phyloP scores from a whole-genome alignment of 2,329 filamentous ascomycete species.

The Pseudogymnoascus sp. region DNA sequence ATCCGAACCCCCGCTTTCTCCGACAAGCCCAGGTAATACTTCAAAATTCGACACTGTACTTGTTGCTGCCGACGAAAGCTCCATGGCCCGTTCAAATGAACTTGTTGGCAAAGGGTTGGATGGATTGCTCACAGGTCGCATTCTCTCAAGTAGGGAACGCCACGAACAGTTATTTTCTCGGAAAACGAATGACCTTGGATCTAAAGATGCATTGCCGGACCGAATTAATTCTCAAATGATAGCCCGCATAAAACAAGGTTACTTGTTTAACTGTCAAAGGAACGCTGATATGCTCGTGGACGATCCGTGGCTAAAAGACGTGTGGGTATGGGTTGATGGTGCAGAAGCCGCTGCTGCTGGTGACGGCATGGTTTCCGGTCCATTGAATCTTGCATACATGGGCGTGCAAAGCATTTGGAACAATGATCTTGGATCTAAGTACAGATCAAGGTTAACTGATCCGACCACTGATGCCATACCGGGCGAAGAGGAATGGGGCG shows the following conservation, averaged over 20 bases:
- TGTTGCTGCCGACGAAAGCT: not conserved
- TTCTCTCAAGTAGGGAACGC: constrained; percentile 42
- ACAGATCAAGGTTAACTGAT: constrained; percentile 33
- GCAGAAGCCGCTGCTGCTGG: constrained; percentile 56
- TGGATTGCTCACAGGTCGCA: not conserved
- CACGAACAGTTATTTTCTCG: constrained; percentile 47
- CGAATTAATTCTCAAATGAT: constrained; percentile 44
- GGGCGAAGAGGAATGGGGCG: constrained; percentile 42
- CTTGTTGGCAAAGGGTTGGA: not conserved
- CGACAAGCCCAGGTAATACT: not conserved
- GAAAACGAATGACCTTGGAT: constrained; percentile 39
- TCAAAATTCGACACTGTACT: not conserved
- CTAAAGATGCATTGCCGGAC: constrained; percentile 40
- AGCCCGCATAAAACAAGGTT: constrained; percentile 50
- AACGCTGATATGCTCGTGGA: constrained; percentile 62
- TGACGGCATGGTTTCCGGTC: constrained; percentile 60
- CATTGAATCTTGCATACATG: constrained; percentile 65
- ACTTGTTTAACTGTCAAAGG: constrained; percentile 52
- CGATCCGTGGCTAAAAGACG: constrained; percentile 64
- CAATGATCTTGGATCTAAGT: constrained; percentile 50
- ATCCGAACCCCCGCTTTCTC: not conserved
- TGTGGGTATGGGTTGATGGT: constrained; percentile 69
- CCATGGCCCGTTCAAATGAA: not conserved
- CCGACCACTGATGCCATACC: constrained; percentile 19
- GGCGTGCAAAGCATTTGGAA: constrained; percentile 67